phyloP scores from a whole-genome alignment of 177 flowering plant genomes.

The Tripterygium wilfordii region DNA sequence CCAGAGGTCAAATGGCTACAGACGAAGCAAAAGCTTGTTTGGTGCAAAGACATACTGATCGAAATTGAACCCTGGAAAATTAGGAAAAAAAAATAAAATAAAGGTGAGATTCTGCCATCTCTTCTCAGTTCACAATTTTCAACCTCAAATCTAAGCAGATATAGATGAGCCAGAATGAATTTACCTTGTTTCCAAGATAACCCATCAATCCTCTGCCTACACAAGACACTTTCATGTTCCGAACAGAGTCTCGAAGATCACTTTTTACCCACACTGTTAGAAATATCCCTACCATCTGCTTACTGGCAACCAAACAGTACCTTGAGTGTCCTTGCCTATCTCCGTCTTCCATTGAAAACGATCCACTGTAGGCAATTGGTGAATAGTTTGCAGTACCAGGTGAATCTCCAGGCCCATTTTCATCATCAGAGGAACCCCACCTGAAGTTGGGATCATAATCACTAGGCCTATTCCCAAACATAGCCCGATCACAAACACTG shows the following conservation, averaged over 20 bases:
- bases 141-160: neutral
- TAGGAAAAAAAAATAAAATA: conserved; percentile 18
- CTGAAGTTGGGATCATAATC: conserved; percentile 43
- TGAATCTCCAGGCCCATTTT: conserved; percentile 42
- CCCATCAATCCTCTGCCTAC: conserved; percentile 99
- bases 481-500: conserved; percentile 63
- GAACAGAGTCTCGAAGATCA: conserved; percentile 63
- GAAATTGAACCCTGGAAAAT: conserved; percentile 92
- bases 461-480: conserved; percentile 44
- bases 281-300: conserved; percentile 98
- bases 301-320: conserved; percentile 92
- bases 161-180: neutral
- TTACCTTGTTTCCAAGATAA: conserved; percentile 97
- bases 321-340: conserved; percentile 54
- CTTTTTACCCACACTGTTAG: conserved; percentile 84
- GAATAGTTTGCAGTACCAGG: conserved; percentile 37
- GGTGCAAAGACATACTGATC: conserved; percentile 94
- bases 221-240: conserved; percentile 88
- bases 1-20: conserved; percentile 98
- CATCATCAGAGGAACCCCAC: conserved; percentile 74
- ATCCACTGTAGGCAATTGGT: conserved; percentile 49
- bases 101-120: conserved; percentile 2
- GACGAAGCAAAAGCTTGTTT: conserved; percentile 93
- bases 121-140: neutral
- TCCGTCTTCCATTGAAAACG: conserved; percentile 55